Evolutionary conservation across 2,329 filamentous ascomycete genomes (phyloP).

Genomic region (Aspergillus sp.): DNA sequence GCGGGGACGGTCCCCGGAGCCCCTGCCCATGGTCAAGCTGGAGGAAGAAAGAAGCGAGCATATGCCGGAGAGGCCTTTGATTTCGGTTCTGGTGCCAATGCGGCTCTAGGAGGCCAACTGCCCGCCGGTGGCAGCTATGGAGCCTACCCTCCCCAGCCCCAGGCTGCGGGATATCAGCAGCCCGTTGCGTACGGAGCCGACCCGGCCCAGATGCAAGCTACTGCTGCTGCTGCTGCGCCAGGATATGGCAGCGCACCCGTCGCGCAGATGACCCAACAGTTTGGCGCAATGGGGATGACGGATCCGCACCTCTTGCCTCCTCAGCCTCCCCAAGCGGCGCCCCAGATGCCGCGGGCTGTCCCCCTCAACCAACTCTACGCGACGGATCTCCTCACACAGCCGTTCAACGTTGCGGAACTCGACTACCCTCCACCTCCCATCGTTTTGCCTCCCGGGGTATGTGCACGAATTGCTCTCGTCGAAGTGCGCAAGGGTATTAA

Average conservation of each 20-base stretch:
- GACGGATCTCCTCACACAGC: constrained; percentile 86
- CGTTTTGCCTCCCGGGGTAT: constrained; percentile 85
- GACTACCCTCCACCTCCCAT: constrained; percentile 90
- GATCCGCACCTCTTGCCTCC: constrained; percentile 54
- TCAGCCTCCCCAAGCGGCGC: constrained; percentile 34
- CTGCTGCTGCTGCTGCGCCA: constrained; percentile 44
- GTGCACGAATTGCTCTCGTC: constrained; percentile 36
- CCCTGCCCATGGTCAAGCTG: constrained; percentile 35
- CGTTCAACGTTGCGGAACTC: constrained; percentile 90
- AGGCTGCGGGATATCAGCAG: constrained; percentile 46
- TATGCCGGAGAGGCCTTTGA: constrained; percentile 96
- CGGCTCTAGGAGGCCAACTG: constrained; percentile 52
- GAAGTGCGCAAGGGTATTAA: constrained; percentile 37
- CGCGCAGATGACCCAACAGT: constrained; percentile 75
- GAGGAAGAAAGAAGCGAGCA: constrained; percentile 75
- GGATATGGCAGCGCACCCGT: constrained; percentile 35
- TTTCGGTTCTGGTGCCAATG: constrained; percentile 84
- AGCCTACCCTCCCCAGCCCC: constrained; percentile 56
- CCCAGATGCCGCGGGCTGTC: constrained; percentile 45
- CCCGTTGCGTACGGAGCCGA: constrained; percentile 45
- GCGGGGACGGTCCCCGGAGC: constrained; percentile 30
- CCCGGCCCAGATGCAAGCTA: constrained; percentile 52
- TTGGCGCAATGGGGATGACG: constrained; percentile 73
- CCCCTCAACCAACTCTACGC: constrained; percentile 85
- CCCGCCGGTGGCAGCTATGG: constrained; percentile 61